A percentile compares a stretch with the other conserved stretches of the same genome.
phyloP scores from a whole-genome alignment of 2,329 filamentous ascomycete genomes.

The Colletotrichum sidae region DNA sequence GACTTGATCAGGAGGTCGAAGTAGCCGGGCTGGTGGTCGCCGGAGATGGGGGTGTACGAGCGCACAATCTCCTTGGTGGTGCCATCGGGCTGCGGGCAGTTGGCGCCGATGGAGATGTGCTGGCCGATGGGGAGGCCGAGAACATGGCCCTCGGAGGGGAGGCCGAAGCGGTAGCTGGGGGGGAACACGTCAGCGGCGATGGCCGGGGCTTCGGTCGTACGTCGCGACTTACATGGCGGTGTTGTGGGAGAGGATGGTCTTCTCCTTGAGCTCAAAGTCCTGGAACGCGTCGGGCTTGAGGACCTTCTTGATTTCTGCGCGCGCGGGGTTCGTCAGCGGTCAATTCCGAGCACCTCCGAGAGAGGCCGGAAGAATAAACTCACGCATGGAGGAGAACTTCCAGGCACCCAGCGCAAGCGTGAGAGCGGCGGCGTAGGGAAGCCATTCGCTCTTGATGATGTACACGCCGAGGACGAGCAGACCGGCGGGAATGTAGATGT shows the following conservation, averaged over 20 bases:
- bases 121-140: slow-evolving; percentile 98
- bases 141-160: slow-evolving; percentile 81
- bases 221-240: slow-evolving; percentile 81
- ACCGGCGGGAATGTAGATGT: slow-evolving; percentile 85
- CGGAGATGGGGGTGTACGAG: slow-evolving; percentile 92
- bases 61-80: slow-evolving; percentile 85
- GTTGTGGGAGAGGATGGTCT: slow-evolving; percentile 97
- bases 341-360: slow-evolving; percentile 26
- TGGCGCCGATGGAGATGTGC: slow-evolving; percentile 95
- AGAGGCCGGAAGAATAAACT: slow-evolving; percentile 49
- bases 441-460: slow-evolving; percentile 83
- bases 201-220: background rate
- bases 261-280: slow-evolving; percentile 92
- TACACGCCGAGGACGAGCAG: slow-evolving; percentile 81
- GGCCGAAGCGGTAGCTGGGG: slow-evolving; percentile 86
- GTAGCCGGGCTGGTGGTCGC: slow-evolving; percentile 88
- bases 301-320: slow-evolving; percentile 79
- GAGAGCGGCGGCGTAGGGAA: slow-evolving; percentile 75
- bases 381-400: slow-evolving; percentile 80
- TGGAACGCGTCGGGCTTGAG: slow-evolving; percentile 91
- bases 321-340: slow-evolving; percentile 22
- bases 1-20: slow-evolving; percentile 98
- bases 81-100: slow-evolving; percentile 75
- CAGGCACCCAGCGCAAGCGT: slow-evolving; percentile 74
- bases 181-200: slow-evolving; percentile 23